Conservation (phyloP, 2,329 filamentous ascomycete genomes). For the Diaporthe sp. region DNA sequence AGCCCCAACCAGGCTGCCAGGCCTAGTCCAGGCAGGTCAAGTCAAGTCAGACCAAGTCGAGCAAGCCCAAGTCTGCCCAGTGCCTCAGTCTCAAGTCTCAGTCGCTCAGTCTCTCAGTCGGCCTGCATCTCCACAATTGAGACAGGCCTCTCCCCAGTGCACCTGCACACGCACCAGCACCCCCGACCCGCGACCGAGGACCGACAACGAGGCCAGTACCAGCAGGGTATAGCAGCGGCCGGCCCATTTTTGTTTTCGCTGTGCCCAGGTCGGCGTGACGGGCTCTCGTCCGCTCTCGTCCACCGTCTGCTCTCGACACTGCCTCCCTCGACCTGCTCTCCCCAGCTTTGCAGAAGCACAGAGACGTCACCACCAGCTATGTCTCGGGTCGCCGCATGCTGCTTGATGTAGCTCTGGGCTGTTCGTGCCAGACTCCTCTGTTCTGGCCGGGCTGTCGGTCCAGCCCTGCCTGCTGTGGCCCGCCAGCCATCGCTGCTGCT, state of each 20-base stretch:
- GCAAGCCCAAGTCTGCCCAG: neutral
- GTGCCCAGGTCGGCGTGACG: neutral
- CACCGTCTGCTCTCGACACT: conserved; percentile 16
- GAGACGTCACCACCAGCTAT: conserved; percentile 40
- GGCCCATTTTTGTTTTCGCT: conserved; percentile 19
- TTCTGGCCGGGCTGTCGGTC: conserved; percentile 33
- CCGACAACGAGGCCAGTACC: conserved; percentile 21
- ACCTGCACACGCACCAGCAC: neutral
- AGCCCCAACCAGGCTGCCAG: conserved; percentile 3
- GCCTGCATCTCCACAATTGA: conserved; percentile 1
- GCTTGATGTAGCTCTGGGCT: conserved; percentile 41
- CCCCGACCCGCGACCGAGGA: conserved; percentile 4
- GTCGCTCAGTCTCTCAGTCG: neutral
- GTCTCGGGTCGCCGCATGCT: conserved; percentile 40
- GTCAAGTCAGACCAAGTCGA: neutral
- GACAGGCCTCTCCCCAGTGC: conserved; percentile 28
- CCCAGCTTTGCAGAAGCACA: conserved; percentile 26
- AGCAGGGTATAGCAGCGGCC: conserved; percentile 1
- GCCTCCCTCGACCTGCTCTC: neutral
- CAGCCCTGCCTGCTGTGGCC: conserved; percentile 24
- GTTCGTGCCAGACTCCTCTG: conserved; percentile 37
- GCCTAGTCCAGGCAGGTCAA: neutral
- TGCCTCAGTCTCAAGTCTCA: neutral
- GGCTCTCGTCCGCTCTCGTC: neutral
- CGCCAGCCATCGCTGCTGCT: conserved; percentile 3